Conservation (phyloP, 176 grass and related monocot species). For the Guadua angustifolia region DNA sequence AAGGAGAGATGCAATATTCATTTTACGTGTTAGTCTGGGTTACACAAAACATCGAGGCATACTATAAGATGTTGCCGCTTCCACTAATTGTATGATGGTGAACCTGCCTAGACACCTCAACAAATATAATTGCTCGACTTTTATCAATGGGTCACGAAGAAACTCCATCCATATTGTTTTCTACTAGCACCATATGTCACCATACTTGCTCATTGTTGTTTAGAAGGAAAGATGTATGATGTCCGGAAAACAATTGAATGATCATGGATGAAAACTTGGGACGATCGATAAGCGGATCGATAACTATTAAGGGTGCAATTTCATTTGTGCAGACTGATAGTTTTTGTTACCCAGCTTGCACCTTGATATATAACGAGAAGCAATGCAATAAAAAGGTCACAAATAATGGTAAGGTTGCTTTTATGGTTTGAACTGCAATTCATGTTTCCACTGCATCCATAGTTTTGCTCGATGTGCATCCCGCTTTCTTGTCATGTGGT, state of each 20-base stretch:
- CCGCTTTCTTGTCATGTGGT: no score
- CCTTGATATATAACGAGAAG: conserved; percentile 45
- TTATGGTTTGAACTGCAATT: no score
- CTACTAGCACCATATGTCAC: neutral
- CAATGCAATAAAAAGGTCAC: conserved; percentile 83
- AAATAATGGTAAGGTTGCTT: no score
- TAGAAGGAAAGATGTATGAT: no score
- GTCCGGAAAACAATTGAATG: conserved; percentile 61
- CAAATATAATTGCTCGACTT: neutral
- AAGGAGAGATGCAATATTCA: conserved; percentile 11
- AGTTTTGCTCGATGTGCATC: no score
- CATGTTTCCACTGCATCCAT: no score
- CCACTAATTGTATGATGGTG: neutral
- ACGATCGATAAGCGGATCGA: conserved; percentile 65
- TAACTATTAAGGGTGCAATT: conserved; percentile 67
- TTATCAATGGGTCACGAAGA: neutral
- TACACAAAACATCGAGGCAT: neutral
- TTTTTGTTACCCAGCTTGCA: conserved; percentile 88
- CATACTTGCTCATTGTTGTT: neutral
- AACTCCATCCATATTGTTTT: neutral
- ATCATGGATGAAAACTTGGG: conserved; percentile 88
- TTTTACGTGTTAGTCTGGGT: conserved; percentile 4
- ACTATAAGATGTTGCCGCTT: neutral
- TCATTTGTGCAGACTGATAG: conserved; percentile 50
- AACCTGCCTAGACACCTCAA: neutral